Percentiles rank a stretch among this genome's conserved stretches.
Evolutionary conservation across 2,329 filamentous ascomycete genomes (phyloP).

Genomic region (Metarhizium anisopliae): DNA sequence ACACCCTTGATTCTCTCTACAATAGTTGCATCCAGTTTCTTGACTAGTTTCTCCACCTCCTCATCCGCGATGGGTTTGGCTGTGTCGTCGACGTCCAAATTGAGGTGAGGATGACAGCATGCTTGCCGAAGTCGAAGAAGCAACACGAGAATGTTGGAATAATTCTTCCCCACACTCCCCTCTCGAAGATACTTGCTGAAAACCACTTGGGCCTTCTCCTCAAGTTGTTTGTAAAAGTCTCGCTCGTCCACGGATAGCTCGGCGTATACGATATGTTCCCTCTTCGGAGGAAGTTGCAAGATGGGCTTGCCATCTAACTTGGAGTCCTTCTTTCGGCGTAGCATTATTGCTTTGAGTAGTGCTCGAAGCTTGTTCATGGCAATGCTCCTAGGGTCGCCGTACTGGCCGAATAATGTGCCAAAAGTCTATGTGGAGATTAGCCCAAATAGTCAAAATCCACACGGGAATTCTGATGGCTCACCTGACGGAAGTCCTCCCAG

Average conservation of each 20-base stretch:
- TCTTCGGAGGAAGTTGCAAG: constrained; percentile 64
- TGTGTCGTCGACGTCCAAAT: constrained; percentile 25
- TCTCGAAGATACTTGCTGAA: constrained; percentile 73
- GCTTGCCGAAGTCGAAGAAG: constrained; percentile 76
- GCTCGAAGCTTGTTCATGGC: constrained; percentile 66
- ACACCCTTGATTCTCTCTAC: constrained; percentile 52
- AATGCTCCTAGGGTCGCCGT: constrained; percentile 42
- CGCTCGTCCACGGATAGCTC: constrained; percentile 64
- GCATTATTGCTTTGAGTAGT: constrained; percentile 69
- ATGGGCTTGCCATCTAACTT: constrained; percentile 74
- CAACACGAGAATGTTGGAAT: constrained; percentile 72
- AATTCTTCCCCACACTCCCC: constrained; percentile 58
- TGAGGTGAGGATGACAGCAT: constrained; percentile 29
- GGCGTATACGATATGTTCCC: constrained; percentile 67
- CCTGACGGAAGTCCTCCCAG: constrained; percentile 50
- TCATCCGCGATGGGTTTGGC: constrained; percentile 25
- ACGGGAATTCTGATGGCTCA: constrained; percentile 25
- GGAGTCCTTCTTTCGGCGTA: constrained; percentile 75
- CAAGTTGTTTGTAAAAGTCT: constrained; percentile 69
- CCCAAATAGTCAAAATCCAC: background rate
- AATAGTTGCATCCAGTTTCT: constrained; percentile 48
- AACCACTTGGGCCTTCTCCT: constrained; percentile 55
- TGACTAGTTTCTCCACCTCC: constrained; percentile 54
- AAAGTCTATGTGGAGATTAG: constrained; percentile 28
- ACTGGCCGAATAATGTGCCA: constrained; percentile 26